Evolutionary conservation across 2,329 filamentous ascomycete species (phyloP).

Genomic region (Arthrobotrys conoides): DNA sequence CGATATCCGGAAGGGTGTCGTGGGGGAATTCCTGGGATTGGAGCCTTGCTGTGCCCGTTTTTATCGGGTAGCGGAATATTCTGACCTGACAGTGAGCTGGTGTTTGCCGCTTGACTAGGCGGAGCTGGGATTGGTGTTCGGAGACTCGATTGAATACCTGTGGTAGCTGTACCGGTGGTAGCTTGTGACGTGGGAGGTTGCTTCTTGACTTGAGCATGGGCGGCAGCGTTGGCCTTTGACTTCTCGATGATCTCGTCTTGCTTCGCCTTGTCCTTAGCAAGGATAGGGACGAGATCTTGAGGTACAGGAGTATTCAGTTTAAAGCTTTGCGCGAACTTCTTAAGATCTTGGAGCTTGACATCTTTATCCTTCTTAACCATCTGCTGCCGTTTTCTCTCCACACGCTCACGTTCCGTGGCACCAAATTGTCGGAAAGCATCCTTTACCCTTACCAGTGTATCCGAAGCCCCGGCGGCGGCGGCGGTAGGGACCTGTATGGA

Average conservation of each 20-base stretch:
- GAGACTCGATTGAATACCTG: conserved; percentile 46
- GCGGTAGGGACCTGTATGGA: conserved; percentile 27
- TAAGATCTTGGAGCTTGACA: conserved; percentile 91
- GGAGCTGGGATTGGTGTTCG: conserved; percentile 53
- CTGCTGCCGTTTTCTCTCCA: conserved; percentile 69
- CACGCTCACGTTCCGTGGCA: conserved; percentile 73
- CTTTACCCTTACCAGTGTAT: conserved; percentile 68
- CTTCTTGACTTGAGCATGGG: conserved; percentile 52
- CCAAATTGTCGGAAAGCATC: conserved; percentile 77
- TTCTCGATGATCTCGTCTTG: conserved; percentile 94
- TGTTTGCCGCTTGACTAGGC: conserved; percentile 47
- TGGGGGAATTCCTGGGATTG: conserved; percentile 52
- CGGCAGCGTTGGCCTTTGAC: conserved; percentile 68
- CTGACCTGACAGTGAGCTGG: conserved; percentile 27
- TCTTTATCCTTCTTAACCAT: conserved; percentile 81
- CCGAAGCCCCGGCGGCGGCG: conserved; percentile 37
- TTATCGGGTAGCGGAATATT: conserved; percentile 50
- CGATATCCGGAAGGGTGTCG: conserved; percentile 58
- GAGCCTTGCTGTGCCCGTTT: conserved; percentile 54
- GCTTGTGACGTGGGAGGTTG: conserved; percentile 45
- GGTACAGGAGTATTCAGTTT: conserved; percentile 95
- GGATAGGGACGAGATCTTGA: conserved; percentile 89
- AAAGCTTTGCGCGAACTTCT: conserved; percentile 94
- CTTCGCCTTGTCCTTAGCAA: conserved; percentile 95
- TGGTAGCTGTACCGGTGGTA: conserved; percentile 10